Evolutionary conservation across 2,329 filamentous ascomycete species (phyloP), one percentile per base, ranked within the genome.

Genomic region (Karstenula rhodostoma): DNA sequence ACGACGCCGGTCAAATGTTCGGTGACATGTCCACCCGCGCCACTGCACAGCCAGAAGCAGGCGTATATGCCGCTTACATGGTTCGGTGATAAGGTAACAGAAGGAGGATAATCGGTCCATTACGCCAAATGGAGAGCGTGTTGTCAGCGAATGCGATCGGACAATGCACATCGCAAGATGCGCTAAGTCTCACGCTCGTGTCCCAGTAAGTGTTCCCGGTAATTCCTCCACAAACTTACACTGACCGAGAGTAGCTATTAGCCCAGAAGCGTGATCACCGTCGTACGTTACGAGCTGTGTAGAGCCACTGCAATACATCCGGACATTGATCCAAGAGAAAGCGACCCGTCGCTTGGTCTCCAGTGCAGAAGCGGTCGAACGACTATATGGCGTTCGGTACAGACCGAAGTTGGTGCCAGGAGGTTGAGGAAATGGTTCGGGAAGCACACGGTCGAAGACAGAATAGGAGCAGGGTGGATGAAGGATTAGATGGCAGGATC

Each of bases 11-110:
- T 19, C 40, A 22, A 5, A 44, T 55, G 57, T 59, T 58, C 25
- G 60, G 53, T 4, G 56, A 62, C n/a, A 59, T 62, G 60, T 50
- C 59, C 9, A 49, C 47, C 32, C 35, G 27, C 3, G n/a, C 52
- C 17, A 25, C 33, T 19, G 15, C 44, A 19, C 44, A 57, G 19
- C 57, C 60, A 5, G 60, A 60, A 17, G 57, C 60, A 19, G 52
- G 57, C 17, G 35, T 56, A 6, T 55, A 62, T 22, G 57, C 60
- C 12, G 49, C 43, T 1, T 62, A 62, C 25, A 54, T 51, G 53
- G 46, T 46, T 37, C 60, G 56, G 22, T 55, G 42, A 55, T 13
- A 23, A 23, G 8, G 22, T 3, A 12, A 19, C 15, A 29, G 37
- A 9, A 13, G 15, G 25, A 32, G 15, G 17, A 40, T 25, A 5